Conservation (phyloP, 176 grass and related monocot genomes). For the Pontederia paniculata region DNA sequence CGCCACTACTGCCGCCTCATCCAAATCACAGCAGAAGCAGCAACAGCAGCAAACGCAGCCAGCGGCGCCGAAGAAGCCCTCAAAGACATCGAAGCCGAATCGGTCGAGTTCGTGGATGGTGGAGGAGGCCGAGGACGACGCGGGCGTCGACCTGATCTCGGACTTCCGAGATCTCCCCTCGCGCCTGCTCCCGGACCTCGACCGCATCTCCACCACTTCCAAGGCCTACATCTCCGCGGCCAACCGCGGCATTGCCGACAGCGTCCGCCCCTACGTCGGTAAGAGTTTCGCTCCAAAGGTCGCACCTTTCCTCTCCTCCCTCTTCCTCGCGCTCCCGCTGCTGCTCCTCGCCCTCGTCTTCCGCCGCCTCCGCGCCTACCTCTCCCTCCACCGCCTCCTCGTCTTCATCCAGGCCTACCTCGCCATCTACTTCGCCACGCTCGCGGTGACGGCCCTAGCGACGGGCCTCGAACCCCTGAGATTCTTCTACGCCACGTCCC, state of each 20-base stretch:
- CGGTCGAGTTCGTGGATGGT: constrained; percentile 33
- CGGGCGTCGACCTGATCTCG: constrained; percentile 34
- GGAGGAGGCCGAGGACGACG: constrained; percentile 29
- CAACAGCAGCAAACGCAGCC: background rate
- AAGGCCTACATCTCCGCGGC: constrained; percentile 80
- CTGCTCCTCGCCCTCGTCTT: constrained; percentile 60
- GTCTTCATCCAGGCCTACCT: constrained; percentile 89
- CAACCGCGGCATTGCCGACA: constrained; percentile 55
- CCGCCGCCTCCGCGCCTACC: constrained; percentile 51
- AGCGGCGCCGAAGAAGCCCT: constrained; percentile 3
- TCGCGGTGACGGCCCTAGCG: constrained; percentile 52
- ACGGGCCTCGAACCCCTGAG: constrained; percentile 82
- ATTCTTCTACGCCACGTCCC: constrained; percentile 91
- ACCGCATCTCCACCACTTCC: constrained; percentile 63
- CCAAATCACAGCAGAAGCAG: background rate
- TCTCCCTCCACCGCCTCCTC: constrained; percentile 57
- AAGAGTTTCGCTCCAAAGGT: constrained; percentile 46
- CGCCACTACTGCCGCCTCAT: background rate
- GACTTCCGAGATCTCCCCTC: constrained; percentile 57
- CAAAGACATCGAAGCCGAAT: constrained; percentile 18
- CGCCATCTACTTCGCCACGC: constrained; percentile 94
- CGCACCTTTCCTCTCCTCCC: constrained; percentile 40
- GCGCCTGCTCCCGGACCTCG: constrained; percentile 77
- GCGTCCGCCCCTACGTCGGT: constrained; percentile 58
- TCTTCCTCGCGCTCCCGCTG: constrained; percentile 50